Evolutionary conservation across 2,329 filamentous ascomycete species (phyloP), one percentile per base, ranked within the genome.

Genomic region (Xylaria sp.): DNA sequence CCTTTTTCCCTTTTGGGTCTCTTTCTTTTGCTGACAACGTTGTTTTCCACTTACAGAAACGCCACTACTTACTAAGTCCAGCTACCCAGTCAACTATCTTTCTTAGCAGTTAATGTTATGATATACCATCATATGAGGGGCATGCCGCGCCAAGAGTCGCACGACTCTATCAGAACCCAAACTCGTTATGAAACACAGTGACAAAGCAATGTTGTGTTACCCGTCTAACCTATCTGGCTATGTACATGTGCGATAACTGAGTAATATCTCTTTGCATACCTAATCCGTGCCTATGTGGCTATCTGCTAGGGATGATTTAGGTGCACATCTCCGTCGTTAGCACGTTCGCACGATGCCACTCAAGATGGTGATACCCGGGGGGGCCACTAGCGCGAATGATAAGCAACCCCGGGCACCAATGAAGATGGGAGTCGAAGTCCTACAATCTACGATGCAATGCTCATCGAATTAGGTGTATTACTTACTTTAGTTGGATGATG

Each of bases 321-420:
- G 42, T 47, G 42, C n/a, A 21, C 42, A 17, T 19, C 17, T 47
- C 17, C 42, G 42, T 57, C 17, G 39, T 55, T 30, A 55, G 30
- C 47, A 59, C 17, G 39, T 55, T 30, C 50, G 30, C 47, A 59
- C 51, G 50, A 34, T 47, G 19, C 17, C 48, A 55, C 47, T 14
- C 32, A 17, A 11, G 24, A 56, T 34, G 11, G 21, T n/a, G 19
- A 51, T 54, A 45, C 62, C 62, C 39, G n/a, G 47, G 36, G 54
- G 27, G 54, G 60, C 58, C 66, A 61, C 61, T 32, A 42, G 11
- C 55, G 36, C 19, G 27, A 24, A 64, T 67, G 67, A 67, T 69
- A 69, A 69, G 64, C 59, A 51, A 50, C 17, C 42, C 32, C n/a
- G 50, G 58, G 50, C 39, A 65, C 62, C 63, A 63, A 66, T 66